Evolutionary conservation across 192 early-diverging fungal species (phyloP).

Genomic region (Podila clonocystis): DNA sequence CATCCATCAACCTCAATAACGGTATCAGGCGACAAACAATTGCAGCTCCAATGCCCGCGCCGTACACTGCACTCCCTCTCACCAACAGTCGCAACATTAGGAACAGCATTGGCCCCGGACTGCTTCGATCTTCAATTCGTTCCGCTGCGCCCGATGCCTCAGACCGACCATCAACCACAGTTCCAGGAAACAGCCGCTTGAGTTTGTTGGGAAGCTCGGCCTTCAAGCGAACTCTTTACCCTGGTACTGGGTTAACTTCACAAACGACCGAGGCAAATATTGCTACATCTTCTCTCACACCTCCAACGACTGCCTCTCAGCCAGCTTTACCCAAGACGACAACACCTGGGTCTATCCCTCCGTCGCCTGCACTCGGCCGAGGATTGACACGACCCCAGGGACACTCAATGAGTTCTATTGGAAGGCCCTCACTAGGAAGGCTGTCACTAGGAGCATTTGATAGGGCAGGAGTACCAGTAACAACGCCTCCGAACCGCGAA

Average conservation of each 20-base stretch:
- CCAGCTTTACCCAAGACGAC: too few relatives aligned
- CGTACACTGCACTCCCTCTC: not conserved
- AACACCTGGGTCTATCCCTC: too few relatives aligned
- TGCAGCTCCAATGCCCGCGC: slow-evolving; percentile 6
- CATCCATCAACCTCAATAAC: not conserved
- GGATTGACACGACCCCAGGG: too few relatives aligned
- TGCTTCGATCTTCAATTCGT: not conserved
- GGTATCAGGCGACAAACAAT: slow-evolving; percentile 26
- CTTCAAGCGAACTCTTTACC: not conserved
- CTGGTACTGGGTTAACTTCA: not conserved
- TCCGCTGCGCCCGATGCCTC: not conserved
- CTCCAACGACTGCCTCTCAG: too few relatives aligned
- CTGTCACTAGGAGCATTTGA: too few relatives aligned
- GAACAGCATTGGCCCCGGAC: slow-evolving; percentile 23
- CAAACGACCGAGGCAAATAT: not conserved
- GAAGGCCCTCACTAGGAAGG: too few relatives aligned
- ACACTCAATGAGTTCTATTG: too few relatives aligned
- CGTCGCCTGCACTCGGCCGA: too few relatives aligned
- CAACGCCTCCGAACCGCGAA: too few relatives aligned
- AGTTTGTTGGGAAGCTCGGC: slow-evolving; percentile 11
- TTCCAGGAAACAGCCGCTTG: slow-evolving; percentile 3
- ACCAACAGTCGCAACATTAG: slow-evolving; percentile 1
- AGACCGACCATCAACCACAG: not conserved
- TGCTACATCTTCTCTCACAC: not conserved
- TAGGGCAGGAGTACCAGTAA: too few relatives aligned